A percentile compares a stretch with the other conserved stretches of the same genome.
Evolutionary conservation across 225 moss, liverwort and hornwort species (phyloP).

Genomic region (Lunularia cruciata): DNA sequence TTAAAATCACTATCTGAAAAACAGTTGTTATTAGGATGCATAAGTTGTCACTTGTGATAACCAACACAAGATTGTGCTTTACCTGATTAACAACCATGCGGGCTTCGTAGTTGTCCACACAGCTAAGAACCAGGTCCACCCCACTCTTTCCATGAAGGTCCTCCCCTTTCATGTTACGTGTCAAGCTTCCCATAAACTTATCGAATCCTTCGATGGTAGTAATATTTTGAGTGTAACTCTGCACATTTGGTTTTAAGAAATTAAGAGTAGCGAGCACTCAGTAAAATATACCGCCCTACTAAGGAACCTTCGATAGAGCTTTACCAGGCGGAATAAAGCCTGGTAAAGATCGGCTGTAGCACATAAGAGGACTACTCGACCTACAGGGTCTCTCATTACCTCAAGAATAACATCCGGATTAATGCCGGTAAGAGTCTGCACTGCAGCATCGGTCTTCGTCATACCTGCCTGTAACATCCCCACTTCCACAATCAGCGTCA

Average conservation of each 20-base stretch:
- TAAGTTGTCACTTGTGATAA: too few species aligned
- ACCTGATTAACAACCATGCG: conserved; percentile 99
- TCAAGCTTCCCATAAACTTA: conserved; percentile 77
- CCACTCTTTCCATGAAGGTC: conserved; percentile 56
- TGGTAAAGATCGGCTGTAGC: too few species aligned
- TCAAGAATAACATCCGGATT: conserved; percentile 96
- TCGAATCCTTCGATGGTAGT: conserved; percentile 88
- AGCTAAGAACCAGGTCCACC: conserved; percentile 94
- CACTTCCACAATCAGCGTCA: conserved; percentile 15
- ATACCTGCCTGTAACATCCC: conserved; percentile 74
- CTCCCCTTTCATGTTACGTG: conserved; percentile 58
- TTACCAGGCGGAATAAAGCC: too few species aligned
- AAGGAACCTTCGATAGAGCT: too few species aligned
- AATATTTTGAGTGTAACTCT: conserved; percentile 98
- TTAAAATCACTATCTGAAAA: background rate
- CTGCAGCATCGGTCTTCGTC: conserved; percentile 99
- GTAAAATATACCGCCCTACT: too few species aligned
- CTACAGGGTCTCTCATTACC: too few species aligned
- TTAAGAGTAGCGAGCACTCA: too few species aligned
- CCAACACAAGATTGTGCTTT: too few species aligned
- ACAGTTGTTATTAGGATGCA: too few species aligned
- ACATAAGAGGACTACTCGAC: too few species aligned
- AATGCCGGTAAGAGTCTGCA: conserved; percentile 87
- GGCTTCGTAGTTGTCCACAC: conserved; percentile 98
- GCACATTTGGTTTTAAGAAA: conserved; percentile 22